phyloP scores from a whole-genome alignment of 148 eudicot genomes.

The Euryodendron excelsum region DNA sequence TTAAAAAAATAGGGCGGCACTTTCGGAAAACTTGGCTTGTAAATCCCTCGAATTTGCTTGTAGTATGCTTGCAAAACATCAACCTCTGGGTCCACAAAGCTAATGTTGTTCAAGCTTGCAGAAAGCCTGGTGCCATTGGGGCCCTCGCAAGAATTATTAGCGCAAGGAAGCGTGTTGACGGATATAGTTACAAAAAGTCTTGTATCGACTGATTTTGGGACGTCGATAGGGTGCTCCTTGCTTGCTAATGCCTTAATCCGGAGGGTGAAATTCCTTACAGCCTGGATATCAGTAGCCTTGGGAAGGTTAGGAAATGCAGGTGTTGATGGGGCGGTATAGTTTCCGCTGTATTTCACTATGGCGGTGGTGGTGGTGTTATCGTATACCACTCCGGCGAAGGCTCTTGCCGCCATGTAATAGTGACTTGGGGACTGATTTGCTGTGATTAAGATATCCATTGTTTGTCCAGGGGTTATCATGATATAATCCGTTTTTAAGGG shows the following conservation, averaged over 20 bases:
- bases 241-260: conserved; percentile 11
- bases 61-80: conserved; percentile 34
- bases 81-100: conserved; percentile 17
- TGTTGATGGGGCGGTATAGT: conserved; percentile 1
- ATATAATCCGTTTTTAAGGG: conserved; percentile 24
- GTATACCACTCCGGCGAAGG: conserved; percentile 4
- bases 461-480: conserved; percentile 34
- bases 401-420: conserved; percentile 30
- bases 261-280: conserved; percentile 14
- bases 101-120: conserved; percentile 28
- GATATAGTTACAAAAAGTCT: conserved; percentile 13
- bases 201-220: conserved; percentile 20
- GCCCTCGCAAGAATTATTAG: conserved; percentile 15
- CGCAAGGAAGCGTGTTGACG: conserved; percentile 13
- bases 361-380: conserved; percentile 37
- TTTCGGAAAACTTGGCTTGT: conserved; percentile 20
- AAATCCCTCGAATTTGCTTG: conserved; percentile 9
- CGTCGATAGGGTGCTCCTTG: conserved; percentile 13
- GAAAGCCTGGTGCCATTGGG: conserved; percentile 14
- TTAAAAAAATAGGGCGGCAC: conserved; percentile 15
- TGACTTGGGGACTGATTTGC: conserved; percentile 22
- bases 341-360: conserved; percentile 15
- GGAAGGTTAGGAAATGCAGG: conserved; percentile 28
- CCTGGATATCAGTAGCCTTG: background rate
- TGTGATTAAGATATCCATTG: conserved; percentile 25